Conservation (phyloP, 2,329 filamentous ascomycete genomes). For the Hawksworthiomyces lignivorus region DNA sequence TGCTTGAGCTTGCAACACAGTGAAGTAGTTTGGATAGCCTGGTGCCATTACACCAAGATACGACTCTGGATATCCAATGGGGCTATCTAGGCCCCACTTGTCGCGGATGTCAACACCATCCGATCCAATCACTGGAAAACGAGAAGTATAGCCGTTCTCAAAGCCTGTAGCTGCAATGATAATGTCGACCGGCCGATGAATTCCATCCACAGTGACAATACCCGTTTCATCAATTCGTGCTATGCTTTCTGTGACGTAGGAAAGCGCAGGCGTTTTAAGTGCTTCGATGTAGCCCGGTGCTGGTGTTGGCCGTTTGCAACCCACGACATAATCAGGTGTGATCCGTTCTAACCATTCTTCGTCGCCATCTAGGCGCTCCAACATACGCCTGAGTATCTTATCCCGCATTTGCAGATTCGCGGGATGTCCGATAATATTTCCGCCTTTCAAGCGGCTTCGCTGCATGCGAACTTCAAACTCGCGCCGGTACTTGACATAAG, state of each 20-base stretch:
- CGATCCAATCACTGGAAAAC: conserved; percentile 10
- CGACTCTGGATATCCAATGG: conserved; percentile 5
- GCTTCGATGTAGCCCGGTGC: conserved; percentile 20
- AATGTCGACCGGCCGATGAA: conserved; percentile 22
- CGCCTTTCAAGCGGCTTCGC: conserved; percentile 16
- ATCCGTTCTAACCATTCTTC: conserved; percentile 22
- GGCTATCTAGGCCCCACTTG: conserved; percentile 13
- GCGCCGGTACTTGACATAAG: conserved; percentile 4
- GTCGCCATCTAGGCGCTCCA: conserved; percentile 21
- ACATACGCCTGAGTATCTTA: conserved; percentile 19
- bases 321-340: conserved; percentile 15
- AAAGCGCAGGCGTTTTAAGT: conserved; percentile 20
- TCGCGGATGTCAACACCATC: conserved; percentile 11
- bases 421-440: conserved; percentile 16
- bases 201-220: conserved; percentile 19
- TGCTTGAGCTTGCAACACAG: conserved; percentile 14
- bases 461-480: conserved; percentile 10
- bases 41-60: conserved; percentile 5
- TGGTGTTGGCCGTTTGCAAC: conserved; percentile 20
- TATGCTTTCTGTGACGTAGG: conserved; percentile 23
- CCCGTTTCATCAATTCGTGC: conserved; percentile 23
- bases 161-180: conserved; percentile 25
- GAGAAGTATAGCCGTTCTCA: conserved; percentile 17
- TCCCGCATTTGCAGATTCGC: conserved; percentile 16
- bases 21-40: conserved; percentile 9